Percentiles rank a stretch among this genome's conserved stretches.
These are phyloP conservation scores for Trametes sp. DNA, from an alignment of 1,284 basidiomycete species.

Conservation along the genomic window DNA sequence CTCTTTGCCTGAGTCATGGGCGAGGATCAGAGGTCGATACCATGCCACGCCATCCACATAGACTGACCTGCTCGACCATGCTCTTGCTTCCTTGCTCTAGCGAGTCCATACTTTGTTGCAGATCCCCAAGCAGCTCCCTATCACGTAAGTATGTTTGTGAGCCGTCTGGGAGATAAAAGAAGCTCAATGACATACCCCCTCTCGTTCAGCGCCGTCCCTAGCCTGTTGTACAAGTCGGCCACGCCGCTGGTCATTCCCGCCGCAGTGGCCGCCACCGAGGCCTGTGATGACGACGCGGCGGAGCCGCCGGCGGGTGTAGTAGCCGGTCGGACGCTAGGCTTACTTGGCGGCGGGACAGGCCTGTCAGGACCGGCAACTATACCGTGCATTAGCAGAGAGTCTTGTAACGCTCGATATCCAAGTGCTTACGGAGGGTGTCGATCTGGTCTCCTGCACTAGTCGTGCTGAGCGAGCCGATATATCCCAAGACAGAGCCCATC, in stretches of 20 bases:
- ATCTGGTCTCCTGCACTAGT: constrained; percentile 61
- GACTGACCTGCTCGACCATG: constrained; percentile 66
- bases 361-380: constrained; percentile 71
- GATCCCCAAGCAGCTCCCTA: constrained; percentile 64
- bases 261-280: constrained; percentile 32
- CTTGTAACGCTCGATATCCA: constrained; percentile 6
- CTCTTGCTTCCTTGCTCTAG: constrained; percentile 69
- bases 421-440: constrained; percentile 60
- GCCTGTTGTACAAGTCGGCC: constrained; percentile 52
- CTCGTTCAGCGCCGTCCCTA: constrained; percentile 65
- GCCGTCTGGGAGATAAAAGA: not conserved
- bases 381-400: not conserved
- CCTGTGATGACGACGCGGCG: constrained; percentile 16
- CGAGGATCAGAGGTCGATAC: constrained; percentile 8
- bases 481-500: constrained; percentile 57
- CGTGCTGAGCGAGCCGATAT: constrained; percentile 36
- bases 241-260: constrained; percentile 44
- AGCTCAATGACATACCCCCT: constrained; percentile 57
- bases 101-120: constrained; percentile 68
- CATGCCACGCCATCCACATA: not conserved
- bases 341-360: constrained; percentile 46
- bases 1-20: constrained; percentile 57
- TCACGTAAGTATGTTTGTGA: not conserved
- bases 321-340: constrained; percentile 14
- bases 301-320: constrained; percentile 5